Conservation (phyloP, 2,329 filamentous ascomycete genomes). For the Aspergillus niger region DNA sequence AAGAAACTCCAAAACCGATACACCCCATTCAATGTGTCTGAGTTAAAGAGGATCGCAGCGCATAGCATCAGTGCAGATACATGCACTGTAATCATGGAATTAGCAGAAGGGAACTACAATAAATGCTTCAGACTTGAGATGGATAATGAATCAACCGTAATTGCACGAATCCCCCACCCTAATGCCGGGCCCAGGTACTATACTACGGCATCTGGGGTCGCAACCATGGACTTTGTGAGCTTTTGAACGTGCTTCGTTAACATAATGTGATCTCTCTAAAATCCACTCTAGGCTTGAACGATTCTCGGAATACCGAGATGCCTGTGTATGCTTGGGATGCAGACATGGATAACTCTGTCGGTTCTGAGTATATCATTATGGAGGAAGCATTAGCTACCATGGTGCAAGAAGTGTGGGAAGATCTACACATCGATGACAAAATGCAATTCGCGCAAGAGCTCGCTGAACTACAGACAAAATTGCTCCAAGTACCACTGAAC, state of each 20-base stretch:
- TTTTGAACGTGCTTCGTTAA: too few relatives aligned
- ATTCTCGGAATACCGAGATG: conserved; percentile 21
- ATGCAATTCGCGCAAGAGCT: conserved; percentile 32
- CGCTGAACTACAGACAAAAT: conserved; percentile 40
- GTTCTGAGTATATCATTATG: conserved; percentile 34
- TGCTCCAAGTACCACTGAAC: conserved; percentile 39
- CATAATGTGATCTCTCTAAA: not conserved
- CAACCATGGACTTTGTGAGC: conserved; percentile 31
- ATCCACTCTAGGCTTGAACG: conserved; percentile 17
- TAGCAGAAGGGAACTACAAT: conserved; percentile 42
- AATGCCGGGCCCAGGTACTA: conserved; percentile 26
- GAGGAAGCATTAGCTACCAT: conserved; percentile 32
- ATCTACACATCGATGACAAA: conserved; percentile 26
- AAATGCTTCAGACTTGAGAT: conserved; percentile 34
- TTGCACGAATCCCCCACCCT: conserved; percentile 27
- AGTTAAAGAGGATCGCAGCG: conserved; percentile 36
- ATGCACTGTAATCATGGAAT: conserved; percentile 41
- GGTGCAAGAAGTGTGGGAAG: conserved; percentile 30
- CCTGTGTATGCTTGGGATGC: conserved; percentile 26
- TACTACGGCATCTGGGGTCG: conserved; percentile 28
- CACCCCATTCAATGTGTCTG: conserved; percentile 37
- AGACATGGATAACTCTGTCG: conserved; percentile 23
- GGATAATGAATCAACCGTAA: conserved; percentile 21
- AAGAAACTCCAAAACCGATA: conserved; percentile 35
- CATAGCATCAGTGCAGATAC: conserved; percentile 27